phyloP scores from a whole-genome alignment of 495 filamentous ascomycete species.

The Glutinoglossum americanum region DNA sequence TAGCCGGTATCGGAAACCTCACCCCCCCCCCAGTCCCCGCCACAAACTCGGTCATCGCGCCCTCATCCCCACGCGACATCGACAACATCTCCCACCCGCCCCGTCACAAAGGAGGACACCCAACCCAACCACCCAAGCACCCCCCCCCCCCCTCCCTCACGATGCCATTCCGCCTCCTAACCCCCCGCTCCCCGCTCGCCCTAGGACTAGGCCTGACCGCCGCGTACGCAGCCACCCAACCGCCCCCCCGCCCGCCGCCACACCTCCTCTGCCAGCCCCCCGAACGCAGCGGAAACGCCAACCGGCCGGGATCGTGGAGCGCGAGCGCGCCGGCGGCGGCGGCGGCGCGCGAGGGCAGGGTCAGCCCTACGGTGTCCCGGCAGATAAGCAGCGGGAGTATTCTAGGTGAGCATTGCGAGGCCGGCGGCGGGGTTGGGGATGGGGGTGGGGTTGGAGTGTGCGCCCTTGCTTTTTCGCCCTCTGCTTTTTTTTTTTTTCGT shows the following conservation, averaged over 20 bases:
- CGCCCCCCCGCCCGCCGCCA: conserved; percentile 1
- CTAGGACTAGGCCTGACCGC: neutral
- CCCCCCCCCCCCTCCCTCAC: no score
- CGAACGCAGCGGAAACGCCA: neutral
- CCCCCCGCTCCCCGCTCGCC: neutral
- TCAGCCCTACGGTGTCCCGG: conserved; percentile 10
- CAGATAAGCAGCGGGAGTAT: conserved; percentile 16
- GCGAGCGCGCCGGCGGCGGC: conserved; percentile 10
- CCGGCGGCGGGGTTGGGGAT: no score
- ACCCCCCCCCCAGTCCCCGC: no score
- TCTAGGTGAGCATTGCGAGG: conserved; percentile 6
- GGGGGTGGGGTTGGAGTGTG: no score
- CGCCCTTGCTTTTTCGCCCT: neutral
- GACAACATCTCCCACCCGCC: no score
- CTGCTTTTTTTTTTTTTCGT: no score
- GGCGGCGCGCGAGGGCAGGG: conserved; percentile 2
- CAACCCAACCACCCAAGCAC: no score
- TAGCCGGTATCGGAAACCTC: neutral
- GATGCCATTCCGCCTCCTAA: conserved; percentile 12
- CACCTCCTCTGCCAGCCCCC: conserved; percentile 3
- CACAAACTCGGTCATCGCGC: no score
- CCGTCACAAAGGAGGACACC: no score
- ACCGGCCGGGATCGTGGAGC: conserved; percentile 15
- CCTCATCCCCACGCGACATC: no score
- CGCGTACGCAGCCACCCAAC: conserved; percentile 4